Percentiles rank a stretch among this genome's conserved stretches.
Conservation (phyloP, 108 stramenopile species). For the Skeletonema marinoi region DNA sequence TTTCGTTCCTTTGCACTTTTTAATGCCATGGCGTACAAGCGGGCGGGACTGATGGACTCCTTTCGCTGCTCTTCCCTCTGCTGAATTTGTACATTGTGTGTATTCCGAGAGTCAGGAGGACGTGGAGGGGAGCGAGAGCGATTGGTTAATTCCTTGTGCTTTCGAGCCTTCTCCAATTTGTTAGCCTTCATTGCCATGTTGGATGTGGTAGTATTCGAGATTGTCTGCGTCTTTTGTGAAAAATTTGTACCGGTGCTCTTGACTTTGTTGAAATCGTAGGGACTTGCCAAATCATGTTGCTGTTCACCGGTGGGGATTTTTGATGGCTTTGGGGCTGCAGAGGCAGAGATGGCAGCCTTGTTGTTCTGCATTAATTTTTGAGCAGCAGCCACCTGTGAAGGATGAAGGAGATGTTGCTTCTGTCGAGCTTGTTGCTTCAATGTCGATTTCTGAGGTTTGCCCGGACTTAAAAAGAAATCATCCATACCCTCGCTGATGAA, state of each 20-base stretch:
- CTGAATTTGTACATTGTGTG: background rate
- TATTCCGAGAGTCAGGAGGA: background rate
- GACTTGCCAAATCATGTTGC: conserved; percentile 3
- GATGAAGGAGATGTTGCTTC: background rate
- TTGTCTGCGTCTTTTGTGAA: conserved; percentile 21
- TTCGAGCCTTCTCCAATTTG: background rate
- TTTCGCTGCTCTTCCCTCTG: background rate
- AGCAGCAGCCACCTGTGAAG: background rate
- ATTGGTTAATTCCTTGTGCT: background rate
- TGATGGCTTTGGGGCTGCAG: background rate
- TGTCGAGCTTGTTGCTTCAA: background rate
- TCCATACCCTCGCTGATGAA: conserved; percentile 36
- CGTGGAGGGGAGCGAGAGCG: background rate
- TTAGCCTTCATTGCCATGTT: background rate
- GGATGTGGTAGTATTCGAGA: conserved; percentile 3
- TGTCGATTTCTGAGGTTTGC: background rate
- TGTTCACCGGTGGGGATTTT: background rate
- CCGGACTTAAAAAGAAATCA: conserved; percentile 12
- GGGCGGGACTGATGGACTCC: background rate
- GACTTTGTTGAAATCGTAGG: conserved; percentile 29
- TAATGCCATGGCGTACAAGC: background rate
- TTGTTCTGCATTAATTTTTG: background rate
- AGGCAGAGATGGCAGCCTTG: background rate
- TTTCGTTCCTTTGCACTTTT: conserved; percentile 5
- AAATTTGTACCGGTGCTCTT: conserved; percentile 27